Evolutionary conservation across 768 basidiomycete genomes (phyloP).

Genomic region (Hypholoma fasciculare): DNA sequence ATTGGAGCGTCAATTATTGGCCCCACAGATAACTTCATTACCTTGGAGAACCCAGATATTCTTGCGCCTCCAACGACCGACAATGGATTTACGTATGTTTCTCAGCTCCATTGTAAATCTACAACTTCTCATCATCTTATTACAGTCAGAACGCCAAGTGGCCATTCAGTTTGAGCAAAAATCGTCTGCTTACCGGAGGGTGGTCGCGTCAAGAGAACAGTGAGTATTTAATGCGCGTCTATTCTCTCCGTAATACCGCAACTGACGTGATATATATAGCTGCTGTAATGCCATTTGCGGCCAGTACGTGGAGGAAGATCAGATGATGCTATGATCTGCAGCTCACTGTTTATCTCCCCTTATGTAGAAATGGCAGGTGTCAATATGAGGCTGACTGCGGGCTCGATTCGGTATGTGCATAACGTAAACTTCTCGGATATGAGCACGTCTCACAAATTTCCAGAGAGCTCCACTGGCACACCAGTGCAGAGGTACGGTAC

Average conservation of each 20-base stretch:
- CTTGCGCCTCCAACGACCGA: slow-evolving; percentile 66
- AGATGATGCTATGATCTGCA: background rate
- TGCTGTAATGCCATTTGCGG: slow-evolving; percentile 47
- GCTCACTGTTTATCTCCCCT: slow-evolving; percentile 16
- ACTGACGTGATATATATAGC: slow-evolving; percentile 26
- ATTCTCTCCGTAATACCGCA: background rate
- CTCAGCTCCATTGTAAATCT: background rate
- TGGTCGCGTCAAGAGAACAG: slow-evolving; percentile 56
- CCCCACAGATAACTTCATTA: slow-evolving; percentile 52
- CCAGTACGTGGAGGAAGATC: slow-evolving; percentile 2
- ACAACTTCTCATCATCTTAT: background rate
- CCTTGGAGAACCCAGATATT: slow-evolving; percentile 53
- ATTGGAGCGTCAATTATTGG: slow-evolving; percentile 52
- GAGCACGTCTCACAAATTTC: slow-evolving; percentile 10
- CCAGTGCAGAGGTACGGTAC: slow-evolving; percentile 38
- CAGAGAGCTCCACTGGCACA: slow-evolving; percentile 58
- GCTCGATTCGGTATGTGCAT: slow-evolving; percentile 40
- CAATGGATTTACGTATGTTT: slow-evolving; percentile 41
- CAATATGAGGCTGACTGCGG: slow-evolving; percentile 53
- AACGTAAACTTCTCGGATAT: background rate
- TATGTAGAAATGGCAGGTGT: slow-evolving; percentile 32
- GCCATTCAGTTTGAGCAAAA: slow-evolving; percentile 63
- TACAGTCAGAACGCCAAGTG: slow-evolving; percentile 53
- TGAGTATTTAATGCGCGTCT: slow-evolving; percentile 31
- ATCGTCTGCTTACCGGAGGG: slow-evolving; percentile 57